Conservation (phyloP, 1,284 basidiomycete species). For the Xerocomus minutiporus region DNA sequence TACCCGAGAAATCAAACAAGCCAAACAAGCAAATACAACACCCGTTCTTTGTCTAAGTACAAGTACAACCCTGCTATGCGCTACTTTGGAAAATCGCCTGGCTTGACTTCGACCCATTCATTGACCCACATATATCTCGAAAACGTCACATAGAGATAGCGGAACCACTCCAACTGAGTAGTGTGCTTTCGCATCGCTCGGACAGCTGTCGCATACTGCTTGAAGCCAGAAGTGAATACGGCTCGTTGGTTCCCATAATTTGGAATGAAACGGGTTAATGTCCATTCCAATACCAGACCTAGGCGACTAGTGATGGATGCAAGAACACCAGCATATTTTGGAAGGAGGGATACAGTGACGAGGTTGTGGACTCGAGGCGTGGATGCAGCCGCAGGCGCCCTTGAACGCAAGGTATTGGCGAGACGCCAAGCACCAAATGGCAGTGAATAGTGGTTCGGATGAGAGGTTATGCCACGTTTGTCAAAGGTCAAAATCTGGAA, state of each 20-base stretch:
- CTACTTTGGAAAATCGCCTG: slow-evolving; percentile 2
- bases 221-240: slow-evolving; percentile 49
- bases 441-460: slow-evolving; percentile 87
- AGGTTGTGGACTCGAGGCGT: slow-evolving; percentile 54
- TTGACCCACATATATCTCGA: slow-evolving; percentile 94
- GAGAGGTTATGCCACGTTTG: slow-evolving; percentile 70
- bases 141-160: slow-evolving; percentile 79
- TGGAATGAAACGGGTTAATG: slow-evolving; percentile 12
- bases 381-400: slow-evolving; percentile 19
- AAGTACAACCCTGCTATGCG: not conserved
- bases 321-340: slow-evolving; percentile 60
- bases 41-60: not conserved
- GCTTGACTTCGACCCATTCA: slow-evolving; percentile 53
- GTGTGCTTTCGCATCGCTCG: slow-evolving; percentile 71
- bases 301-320: slow-evolving; percentile 47
- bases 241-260: slow-evolving; percentile 3
- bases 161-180: slow-evolving; percentile 86
- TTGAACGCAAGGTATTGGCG: slow-evolving; percentile 30
- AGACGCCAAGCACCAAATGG: slow-evolving; percentile 51
- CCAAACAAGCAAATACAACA: slow-evolving; percentile 32
- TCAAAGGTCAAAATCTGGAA: slow-evolving; percentile 90
- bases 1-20: slow-evolving; percentile 11
- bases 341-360: slow-evolving; percentile 49
- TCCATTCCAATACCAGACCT: slow-evolving; percentile 30
- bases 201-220: slow-evolving; percentile 56